Percentiles rank a stretch among this genome's conserved stretches.
Conservation (phyloP, 495 filamentous ascomycete species). For the Cladorrhinum samala region DNA sequence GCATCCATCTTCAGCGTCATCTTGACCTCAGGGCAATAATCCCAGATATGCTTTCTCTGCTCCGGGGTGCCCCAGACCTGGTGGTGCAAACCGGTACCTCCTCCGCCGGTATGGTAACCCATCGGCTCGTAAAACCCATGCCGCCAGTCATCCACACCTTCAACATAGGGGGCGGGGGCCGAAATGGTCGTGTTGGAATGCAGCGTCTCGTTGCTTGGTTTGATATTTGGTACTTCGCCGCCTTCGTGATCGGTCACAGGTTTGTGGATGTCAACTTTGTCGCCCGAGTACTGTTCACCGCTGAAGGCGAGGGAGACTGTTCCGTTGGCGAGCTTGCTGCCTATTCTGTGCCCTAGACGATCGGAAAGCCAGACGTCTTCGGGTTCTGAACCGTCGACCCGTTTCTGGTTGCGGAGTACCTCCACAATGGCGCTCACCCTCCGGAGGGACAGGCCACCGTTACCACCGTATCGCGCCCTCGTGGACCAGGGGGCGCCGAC, state of each 20-base stretch:
- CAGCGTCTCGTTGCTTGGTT: neutral
- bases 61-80: constrained; percentile 38
- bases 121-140: constrained; percentile 45
- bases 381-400: constrained; percentile 31
- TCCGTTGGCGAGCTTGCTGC: constrained; percentile 39
- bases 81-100: constrained; percentile 30
- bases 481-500: constrained; percentile 47
- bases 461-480: constrained; percentile 37
- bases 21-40: constrained; percentile 49
- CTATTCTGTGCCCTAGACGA: constrained; percentile 36
- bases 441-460: constrained; percentile 43
- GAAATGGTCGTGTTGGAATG: neutral
- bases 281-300: constrained; percentile 36
- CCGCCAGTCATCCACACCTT: constrained; percentile 38
- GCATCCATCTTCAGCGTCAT: constrained; percentile 46
- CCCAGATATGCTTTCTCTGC: constrained; percentile 41
- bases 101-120: constrained; percentile 48
- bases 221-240: neutral
- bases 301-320: constrained; percentile 36
- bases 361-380: constrained; percentile 48
- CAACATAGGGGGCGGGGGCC: constrained; percentile 24
- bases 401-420: constrained; percentile 36
- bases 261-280: constrained; percentile 12
- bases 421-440: constrained; percentile 43
- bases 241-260: neutral